These are phyloP conservation scores for Aspergillus brasiliensis DNA, from an alignment of 2,329 filamentous ascomycete species.

Conservation along the genomic window DNA sequence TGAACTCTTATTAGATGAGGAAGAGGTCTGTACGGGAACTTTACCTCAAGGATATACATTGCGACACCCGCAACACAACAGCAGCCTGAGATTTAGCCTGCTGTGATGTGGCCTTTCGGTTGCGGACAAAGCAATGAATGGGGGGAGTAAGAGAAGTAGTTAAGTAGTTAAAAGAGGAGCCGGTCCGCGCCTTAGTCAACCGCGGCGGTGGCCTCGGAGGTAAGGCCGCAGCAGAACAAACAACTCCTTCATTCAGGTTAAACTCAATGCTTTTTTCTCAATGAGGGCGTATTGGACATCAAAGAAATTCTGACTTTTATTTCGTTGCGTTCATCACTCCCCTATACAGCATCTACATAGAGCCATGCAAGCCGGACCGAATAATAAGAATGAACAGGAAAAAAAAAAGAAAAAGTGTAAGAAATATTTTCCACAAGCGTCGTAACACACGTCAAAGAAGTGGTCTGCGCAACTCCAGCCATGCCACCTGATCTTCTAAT, in stretches of 20 bases:
- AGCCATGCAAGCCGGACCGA: conserved; percentile 25
- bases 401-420: conserved; percentile 24
- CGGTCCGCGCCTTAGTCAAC: conserved; percentile 9
- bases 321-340: conserved; percentile 13
- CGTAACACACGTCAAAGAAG: conserved; percentile 36
- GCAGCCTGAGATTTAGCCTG: conserved; percentile 12
- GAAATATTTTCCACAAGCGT: conserved; percentile 33
- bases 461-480: conserved; percentile 31
- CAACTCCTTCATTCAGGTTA: neutral
- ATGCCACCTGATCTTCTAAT: conserved; percentile 25
- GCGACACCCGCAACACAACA: conserved; percentile 22
- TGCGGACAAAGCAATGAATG: neutral
- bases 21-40: neutral
- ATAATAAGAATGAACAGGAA: conserved; percentile 25
- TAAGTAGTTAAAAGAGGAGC: neutral
- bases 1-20: neutral
- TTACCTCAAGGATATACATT: conserved; percentile 43
- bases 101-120: conserved; percentile 16
- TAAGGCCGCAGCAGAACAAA: conserved; percentile 11
- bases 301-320: conserved; percentile 7
- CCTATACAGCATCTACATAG: conserved; percentile 27
- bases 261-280: too few relatives aligned
- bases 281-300: neutral
- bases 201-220: conserved; percentile 7
- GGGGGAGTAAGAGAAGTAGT: neutral